These are phyloP conservation scores for Penicillium sclerotiorum DNA, from an alignment of 2,329 filamentous ascomycete species.

Conservation along the genomic window DNA sequence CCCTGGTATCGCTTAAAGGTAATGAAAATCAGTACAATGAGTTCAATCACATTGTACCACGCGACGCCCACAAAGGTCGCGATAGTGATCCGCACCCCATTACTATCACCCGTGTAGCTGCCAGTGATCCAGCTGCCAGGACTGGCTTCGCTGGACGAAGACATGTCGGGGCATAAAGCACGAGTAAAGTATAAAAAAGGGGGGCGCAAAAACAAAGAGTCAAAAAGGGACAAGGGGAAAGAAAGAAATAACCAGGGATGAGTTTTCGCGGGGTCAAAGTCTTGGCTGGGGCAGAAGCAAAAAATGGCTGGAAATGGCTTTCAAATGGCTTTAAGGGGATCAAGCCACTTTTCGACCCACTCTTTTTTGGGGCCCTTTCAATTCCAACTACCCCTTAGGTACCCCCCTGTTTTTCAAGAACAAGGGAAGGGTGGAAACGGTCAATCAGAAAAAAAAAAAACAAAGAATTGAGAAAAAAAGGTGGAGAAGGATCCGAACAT, in stretches of 20 bases:
- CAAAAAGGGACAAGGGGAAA: not conserved
- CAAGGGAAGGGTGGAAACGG: no score
- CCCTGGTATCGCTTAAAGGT: slow-evolving; percentile 53
- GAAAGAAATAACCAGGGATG: not conserved
- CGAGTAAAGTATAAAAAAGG: not conserved
- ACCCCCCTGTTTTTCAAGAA: no score
- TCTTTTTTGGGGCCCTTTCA: not conserved
- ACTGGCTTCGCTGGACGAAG: slow-evolving; percentile 27
- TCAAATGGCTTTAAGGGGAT: not conserved
- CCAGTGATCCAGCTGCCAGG: slow-evolving; percentile 32
- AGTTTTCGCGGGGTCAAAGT: slow-evolving; percentile 12
- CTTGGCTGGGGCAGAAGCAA: not conserved
- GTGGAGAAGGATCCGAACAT: no score
- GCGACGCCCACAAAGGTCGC: slow-evolving; percentile 31
- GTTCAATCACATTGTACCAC: slow-evolving; percentile 44
- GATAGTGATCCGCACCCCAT: slow-evolving; percentile 31
- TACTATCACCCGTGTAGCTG: slow-evolving; percentile 28
- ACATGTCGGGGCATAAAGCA: slow-evolving; percentile 17
- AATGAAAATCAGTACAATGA: slow-evolving; percentile 50
- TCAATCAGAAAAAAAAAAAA: no score
- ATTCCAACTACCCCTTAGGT: not conserved
- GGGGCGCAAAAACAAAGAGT: not conserved
- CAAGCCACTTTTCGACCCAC: not conserved
- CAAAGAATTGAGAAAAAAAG: no score
- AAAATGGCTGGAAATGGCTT: not conserved